Base-by-base conservation (phyloP, 805 yeast species). In the Candida mattraensis region DNA sequence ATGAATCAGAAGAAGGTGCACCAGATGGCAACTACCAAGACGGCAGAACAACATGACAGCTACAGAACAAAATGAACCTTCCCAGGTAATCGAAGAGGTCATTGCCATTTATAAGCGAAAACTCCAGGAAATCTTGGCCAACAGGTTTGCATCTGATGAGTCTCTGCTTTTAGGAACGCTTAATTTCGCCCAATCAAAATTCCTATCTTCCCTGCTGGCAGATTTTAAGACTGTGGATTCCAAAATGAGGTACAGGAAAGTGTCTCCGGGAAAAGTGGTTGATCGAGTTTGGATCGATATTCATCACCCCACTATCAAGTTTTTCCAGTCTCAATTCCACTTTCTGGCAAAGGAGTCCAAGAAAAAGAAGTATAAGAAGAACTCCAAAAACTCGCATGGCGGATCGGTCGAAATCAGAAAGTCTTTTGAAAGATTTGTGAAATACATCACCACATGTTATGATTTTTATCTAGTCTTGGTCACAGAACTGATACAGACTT, bases 241-340 rank as follows among this genome's bases (percentile, higher is more conserved):
- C 17, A 19, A 16, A 10, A n/a, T n/a, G n/a, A n/a, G n/a, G n/a
- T n/a, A n/a, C n/a, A n/a, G 7, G 20, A 19, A 28, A 18, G 16
- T 24, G 5, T 35, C 51, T 5, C 43, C 56, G 5, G 57, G 48
- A 25, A 51, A 54, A 2, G 56, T 73, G 5, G 64, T 82, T 13
- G 82, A 77, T 33, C 47, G 55, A 4, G 56, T 78, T 14, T 83
- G 88, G 88, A 53, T 65, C 20, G 75, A 76, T 5, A 68, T 83
- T 44, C 83, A 78, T 46, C 77, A 78, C 48, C 87, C 87, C 2
- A 71, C 77, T 2, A 68, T 81, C 42, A 80, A 78, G 46, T 70
- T 70, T 52, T 80, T 70, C 48, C 78, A 74, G 50, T 48, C 55
- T 8, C 66, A 61, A 50, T 57, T 63, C 35, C 43, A 47, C 15